Percentiles rank a stretch among this genome's conserved stretches.
phyloP scores from a whole-genome alignment of 257 asterid genomes.

The Solanum infundibuliforme region DNA sequence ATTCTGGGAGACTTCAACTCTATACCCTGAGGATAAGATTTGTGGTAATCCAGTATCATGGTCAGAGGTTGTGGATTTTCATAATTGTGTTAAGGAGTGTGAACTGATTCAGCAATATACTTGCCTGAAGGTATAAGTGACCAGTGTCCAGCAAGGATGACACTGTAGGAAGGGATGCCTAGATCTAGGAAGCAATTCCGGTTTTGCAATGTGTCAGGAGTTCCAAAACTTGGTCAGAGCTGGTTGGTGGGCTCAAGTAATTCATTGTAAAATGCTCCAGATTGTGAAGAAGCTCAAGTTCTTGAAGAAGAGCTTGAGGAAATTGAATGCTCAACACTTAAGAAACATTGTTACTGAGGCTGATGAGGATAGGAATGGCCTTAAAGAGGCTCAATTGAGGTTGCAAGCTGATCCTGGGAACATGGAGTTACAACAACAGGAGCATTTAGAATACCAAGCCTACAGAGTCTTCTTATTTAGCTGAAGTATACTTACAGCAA shows the following conservation, averaged over 20 bases:
- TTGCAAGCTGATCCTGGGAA: not conserved
- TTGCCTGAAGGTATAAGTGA: not conserved
- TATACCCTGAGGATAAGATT: not conserved
- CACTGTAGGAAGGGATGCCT: not conserved
- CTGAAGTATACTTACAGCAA: not conserved
- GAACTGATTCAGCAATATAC: not conserved
- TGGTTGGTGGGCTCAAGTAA: not conserved
- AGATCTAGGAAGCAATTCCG: not conserved
- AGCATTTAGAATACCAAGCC: not conserved
- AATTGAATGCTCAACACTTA: not conserved
- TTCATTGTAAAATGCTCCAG: not conserved
- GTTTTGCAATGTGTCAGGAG: not conserved
- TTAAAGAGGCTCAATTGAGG: not conserved
- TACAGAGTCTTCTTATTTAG: not conserved
- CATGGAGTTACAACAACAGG: not conserved
- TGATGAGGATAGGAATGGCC: not conserved
- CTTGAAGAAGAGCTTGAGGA: not conserved
- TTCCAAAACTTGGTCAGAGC: not conserved
- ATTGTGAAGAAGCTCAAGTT: not conserved
- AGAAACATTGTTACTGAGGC: not conserved
- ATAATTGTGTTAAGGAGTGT: not conserved
- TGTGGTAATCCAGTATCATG: not conserved
- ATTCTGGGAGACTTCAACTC: not conserved
- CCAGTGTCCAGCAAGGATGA: not conserved
- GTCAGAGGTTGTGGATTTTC: not conserved